Percentiles rank a stretch among this genome's conserved stretches.
These are phyloP conservation scores for Neurospora sp. DNA, from an alignment of 495 filamentous ascomycete genomes.

Conservation along the genomic window DNA sequence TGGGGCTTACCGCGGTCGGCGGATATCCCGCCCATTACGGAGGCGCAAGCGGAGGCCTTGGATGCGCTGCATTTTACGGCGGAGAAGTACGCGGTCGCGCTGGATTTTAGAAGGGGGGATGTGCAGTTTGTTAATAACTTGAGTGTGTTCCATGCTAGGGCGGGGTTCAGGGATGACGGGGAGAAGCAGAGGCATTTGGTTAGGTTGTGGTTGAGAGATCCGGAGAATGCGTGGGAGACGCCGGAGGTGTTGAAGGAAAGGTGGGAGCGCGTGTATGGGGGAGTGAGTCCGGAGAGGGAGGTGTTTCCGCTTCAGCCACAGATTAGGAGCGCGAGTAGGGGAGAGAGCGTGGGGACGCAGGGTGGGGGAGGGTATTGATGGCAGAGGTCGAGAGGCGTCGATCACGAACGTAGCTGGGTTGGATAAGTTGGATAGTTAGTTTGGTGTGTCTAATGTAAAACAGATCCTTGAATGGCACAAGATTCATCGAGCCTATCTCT, in stretches of 20 bases:
- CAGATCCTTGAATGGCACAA: not conserved
- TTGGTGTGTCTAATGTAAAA: not conserved
- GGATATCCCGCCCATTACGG: conserved; percentile 48
- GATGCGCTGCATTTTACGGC: conserved; percentile 55
- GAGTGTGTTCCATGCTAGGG: conserved; percentile 41
- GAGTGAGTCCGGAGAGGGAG: conserved; percentile 38
- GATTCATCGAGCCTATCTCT: not conserved
- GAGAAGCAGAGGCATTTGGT: conserved; percentile 47
- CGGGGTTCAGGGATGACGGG: conserved; percentile 34
- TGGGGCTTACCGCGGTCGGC: conserved; percentile 38
- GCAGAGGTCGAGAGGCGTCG: not conserved
- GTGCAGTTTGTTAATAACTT: conserved; percentile 47
- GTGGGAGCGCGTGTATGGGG: conserved; percentile 45
- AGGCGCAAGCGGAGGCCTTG: conserved; percentile 59
- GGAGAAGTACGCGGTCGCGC: conserved; percentile 39
- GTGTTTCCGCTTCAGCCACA: conserved; percentile 46
- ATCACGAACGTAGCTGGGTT: not conserved
- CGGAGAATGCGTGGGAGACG: conserved; percentile 46
- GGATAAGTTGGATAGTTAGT: not conserved
- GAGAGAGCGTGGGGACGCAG: conserved; percentile 4
- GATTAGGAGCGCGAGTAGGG: conserved; percentile 33
- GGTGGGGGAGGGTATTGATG: not conserved
- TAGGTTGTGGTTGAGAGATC: conserved; percentile 48
- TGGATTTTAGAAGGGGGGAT: conserved; percentile 47
- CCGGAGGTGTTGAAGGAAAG: conserved; percentile 35